Base-by-base conservation (phyloP, 352 stramenopile species). In the Phytophthora boehmeriae region DNA sequence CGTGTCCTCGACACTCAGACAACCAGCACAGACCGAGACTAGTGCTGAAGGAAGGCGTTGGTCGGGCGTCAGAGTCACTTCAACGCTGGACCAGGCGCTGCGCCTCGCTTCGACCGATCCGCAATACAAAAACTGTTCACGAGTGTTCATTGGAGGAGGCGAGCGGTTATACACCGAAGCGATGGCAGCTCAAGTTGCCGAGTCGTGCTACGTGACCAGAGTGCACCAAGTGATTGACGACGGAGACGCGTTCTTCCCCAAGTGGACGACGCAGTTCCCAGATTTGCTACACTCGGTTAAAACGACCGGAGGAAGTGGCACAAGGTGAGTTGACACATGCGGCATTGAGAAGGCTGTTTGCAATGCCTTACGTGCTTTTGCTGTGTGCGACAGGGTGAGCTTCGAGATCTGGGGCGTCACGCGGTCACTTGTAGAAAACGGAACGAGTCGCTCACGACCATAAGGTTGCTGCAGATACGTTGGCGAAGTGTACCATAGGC, bases 121-220 rank as follows among this genome's bases (percentile, higher is more conserved):
- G 23, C 58, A 61, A 34, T 91, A 89, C 59, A 51, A 60, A 0
- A 14, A 67, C 1, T 81, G 70, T 44, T 63, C 36, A 17, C 73
- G 76, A 20, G 59, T 90, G 30, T 93, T 89, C 55, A 71, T 93
- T 11, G 76, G 78, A 14, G 84, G 84, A 8, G 84, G 84, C 17
- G 54, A 90, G 58, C 68, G 52, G 28, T 60, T 93, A 25, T 93
- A 84, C 59, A 60, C 51, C 16, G 84, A 92, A 57, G 83, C 80
- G 17, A 72, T 92, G 50, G 50, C 43, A 13, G 35, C 68, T 9
- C 38, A 75, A 32, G 54, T 85, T 8, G 70, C 72, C 5, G 76
- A 88, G 34, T 82, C 74, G 3, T 89, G 78, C 59, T 85, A 86
- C 56, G 45, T 93, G 55, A 79, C 84, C 38, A 76, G 84, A 42